These are phyloP conservation scores for Boeremia lycopersici DNA, from an alignment of 2,329 filamentous ascomycete genomes.

Conservation along the genomic window DNA sequence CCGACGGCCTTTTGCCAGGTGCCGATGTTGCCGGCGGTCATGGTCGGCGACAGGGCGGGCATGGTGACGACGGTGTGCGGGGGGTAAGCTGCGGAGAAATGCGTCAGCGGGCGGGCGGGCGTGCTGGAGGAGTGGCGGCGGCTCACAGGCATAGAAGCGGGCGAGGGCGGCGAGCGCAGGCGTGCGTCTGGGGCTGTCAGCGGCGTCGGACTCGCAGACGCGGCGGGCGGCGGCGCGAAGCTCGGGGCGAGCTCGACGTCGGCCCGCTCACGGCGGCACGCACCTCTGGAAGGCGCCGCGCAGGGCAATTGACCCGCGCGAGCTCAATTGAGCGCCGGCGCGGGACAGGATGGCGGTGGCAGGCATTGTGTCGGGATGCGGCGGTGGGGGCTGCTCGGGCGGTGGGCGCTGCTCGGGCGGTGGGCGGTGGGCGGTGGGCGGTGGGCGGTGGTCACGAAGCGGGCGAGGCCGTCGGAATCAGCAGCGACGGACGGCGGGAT, in stretches of 20 bases:
- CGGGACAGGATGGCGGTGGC: slow-evolving; percentile 54
- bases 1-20: slow-evolving; percentile 97
- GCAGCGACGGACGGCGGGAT: slow-evolving; percentile 30
- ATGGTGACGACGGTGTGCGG: slow-evolving; percentile 95
- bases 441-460: slow-evolving; percentile 24
- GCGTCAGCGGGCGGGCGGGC: slow-evolving; percentile 34
- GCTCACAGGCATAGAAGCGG: slow-evolving; percentile 72
- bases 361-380: slow-evolving; percentile 59
- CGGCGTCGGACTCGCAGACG: neutral
- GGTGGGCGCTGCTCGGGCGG: slow-evolving; percentile 9
- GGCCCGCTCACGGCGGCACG: slow-evolving; percentile 26
- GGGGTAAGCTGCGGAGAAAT: slow-evolving; percentile 75
- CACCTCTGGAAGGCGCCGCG: slow-evolving; percentile 53
- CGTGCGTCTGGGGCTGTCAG: slow-evolving; percentile 48
- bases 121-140: neutral
- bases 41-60: slow-evolving; percentile 96
- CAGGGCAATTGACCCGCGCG: slow-evolving; percentile 50
- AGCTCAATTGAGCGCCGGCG: slow-evolving; percentile 52
- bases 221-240: neutral
- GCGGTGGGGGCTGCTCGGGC: slow-evolving; percentile 18
- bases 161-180: slow-evolving; percentile 65
- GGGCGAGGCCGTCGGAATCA: slow-evolving; percentile 23
- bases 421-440: neutral
- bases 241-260: neutral
- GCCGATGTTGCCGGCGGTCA: slow-evolving; percentile 96